phyloP scores from a whole-genome alignment of 2,329 filamentous ascomycete genomes.

The Colletotrichum sublineola region DNA sequence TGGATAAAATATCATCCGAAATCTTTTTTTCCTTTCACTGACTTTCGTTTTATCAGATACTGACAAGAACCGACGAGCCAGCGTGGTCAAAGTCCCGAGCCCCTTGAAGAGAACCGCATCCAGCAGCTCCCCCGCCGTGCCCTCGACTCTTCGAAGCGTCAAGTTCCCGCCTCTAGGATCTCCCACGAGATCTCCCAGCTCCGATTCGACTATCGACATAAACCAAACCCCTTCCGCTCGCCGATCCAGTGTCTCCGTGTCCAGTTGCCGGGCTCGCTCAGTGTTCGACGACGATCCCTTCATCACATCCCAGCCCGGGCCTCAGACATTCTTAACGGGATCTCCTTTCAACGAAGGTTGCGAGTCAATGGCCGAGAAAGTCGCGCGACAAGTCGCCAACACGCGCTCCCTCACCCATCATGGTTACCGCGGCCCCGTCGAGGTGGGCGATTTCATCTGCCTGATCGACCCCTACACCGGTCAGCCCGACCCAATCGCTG shows the following conservation, averaged over 20 bases:
- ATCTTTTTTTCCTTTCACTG: background rate
- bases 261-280: background rate
- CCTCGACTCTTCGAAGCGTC: slow-evolving; percentile 14
- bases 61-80: slow-evolving; percentile 31
- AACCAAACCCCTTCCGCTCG: background rate
- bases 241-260: background rate
- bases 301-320: background rate
- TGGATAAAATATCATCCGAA: background rate
- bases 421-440: slow-evolving; percentile 18
- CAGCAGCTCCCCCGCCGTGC: background rate
- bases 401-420: background rate
- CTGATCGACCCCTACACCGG: slow-evolving; percentile 23
- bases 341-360: no score
- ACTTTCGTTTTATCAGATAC: slow-evolving; percentile 9
- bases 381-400: slow-evolving; percentile 6
- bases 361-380: background rate
- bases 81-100: slow-evolving; percentile 10
- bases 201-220: slow-evolving; percentile 2
- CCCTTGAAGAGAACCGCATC: background rate
- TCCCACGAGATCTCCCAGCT: background rate
- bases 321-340: background rate
- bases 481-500: slow-evolving; percentile 15
- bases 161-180: background rate
- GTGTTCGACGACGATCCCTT: background rate
- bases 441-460: slow-evolving; percentile 24